Evolutionary conservation across 345 rosid species (phyloP).

Genomic region (Syzygium oleosum): DNA sequence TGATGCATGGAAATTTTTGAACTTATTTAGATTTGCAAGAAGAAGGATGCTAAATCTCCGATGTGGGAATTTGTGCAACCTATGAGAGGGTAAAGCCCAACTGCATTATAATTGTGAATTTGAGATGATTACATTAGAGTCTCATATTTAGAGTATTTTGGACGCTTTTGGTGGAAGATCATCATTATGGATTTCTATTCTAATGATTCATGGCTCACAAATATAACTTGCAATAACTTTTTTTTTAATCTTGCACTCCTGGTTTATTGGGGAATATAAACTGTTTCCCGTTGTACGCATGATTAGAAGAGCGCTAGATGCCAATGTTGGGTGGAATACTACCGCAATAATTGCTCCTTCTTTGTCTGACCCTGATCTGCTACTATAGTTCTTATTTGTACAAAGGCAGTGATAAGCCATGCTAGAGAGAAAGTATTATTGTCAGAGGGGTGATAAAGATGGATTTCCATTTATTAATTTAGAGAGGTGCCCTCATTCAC

Average conservation of each 20-base stretch:
- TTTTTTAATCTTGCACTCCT: neutral
- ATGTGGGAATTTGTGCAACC: constrained; percentile 76
- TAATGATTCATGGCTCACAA: neutral
- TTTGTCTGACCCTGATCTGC: neutral
- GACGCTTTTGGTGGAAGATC: neutral
- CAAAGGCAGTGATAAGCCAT: neutral
- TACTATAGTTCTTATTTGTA: neutral
- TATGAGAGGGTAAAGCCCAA: constrained; percentile 44
- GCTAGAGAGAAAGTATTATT: neutral
- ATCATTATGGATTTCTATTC: neutral
- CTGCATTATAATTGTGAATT: neutral
- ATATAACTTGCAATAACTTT: neutral
- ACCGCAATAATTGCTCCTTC: neutral
- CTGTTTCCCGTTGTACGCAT: neutral
- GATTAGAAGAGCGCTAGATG: neutral
- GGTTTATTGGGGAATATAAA: neutral
- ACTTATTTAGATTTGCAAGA: constrained; percentile 54
- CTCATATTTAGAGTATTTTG: neutral
- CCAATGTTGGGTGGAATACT: fast-evolving
- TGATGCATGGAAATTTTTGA: neutral
- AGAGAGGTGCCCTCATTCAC: neutral
- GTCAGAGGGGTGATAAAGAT: neutral
- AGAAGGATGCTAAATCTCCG: constrained; percentile 59
- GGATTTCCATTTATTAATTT: neutral
- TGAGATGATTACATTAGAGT: neutral